phyloP scores from a whole-genome alignment of 2,329 filamentous ascomycete species.

The Fusarium kyushuense region DNA sequence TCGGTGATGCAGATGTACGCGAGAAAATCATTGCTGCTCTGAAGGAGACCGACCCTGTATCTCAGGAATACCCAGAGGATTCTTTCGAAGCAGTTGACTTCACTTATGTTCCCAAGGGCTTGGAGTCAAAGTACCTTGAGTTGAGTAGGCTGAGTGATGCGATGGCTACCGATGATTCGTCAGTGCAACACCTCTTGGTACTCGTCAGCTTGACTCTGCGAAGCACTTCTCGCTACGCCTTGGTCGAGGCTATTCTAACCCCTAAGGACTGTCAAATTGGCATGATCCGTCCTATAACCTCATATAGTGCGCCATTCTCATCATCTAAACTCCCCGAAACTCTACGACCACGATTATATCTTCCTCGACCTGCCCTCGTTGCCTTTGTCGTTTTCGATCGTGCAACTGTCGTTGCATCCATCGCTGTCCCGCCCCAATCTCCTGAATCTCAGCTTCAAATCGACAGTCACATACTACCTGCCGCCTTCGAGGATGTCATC shows the following conservation, averaged over 20 bases:
- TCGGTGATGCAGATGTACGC: conserved; percentile 77
- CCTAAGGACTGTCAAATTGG: conserved; percentile 67
- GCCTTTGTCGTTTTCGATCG: conserved; percentile 85
- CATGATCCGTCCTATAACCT: conserved; percentile 75
- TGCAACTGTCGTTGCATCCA: conserved; percentile 81
- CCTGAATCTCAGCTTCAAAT: conserved; percentile 81
- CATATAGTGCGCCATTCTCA: conserved; percentile 68
- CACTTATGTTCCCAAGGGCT: conserved; percentile 70
- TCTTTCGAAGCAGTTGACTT: conserved; percentile 85
- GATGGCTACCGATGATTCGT: conserved; percentile 62
- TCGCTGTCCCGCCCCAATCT: conserved; percentile 74
- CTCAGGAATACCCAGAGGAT: conserved; percentile 63
- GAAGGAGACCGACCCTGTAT: conserved; percentile 63
- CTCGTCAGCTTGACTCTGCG: conserved; percentile 69
- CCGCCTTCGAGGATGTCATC: conserved; percentile 87
- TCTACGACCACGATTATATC: conserved; percentile 73
- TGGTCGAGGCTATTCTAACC: conserved; percentile 78
- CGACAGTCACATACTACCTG: conserved; percentile 71
- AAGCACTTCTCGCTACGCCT: conserved; percentile 72
- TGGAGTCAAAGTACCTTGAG: conserved; percentile 63
- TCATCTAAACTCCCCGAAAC: conserved; percentile 51
- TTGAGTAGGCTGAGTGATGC: conserved; percentile 65
- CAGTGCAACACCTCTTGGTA: conserved; percentile 69
- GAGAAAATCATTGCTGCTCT: conserved; percentile 73
- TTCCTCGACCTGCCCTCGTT: conserved; percentile 82